Evolutionary conservation across 352 stramenopile species (phyloP), one percentile per base, ranked within the genome.

Genomic region (Pythium sukuiense): DNA sequence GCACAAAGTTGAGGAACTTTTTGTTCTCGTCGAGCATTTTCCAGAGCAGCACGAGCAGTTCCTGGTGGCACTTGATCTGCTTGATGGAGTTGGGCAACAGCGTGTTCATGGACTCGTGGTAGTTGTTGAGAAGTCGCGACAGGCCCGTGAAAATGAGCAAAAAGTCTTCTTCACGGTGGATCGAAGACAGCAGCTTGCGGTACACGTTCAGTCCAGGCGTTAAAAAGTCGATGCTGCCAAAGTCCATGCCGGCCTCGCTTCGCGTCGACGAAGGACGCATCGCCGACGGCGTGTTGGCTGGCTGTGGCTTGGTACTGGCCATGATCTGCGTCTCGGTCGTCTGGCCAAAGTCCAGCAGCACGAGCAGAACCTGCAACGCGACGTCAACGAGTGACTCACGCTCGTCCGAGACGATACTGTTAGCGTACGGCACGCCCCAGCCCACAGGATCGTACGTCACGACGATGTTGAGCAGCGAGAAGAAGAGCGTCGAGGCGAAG

Each of bases 1-100:
- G 77, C 32, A 98, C 87, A 67, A 96, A 98, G 30, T 95, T 76
- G 67, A 98, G 79, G 65, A 99, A 99, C 4, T 89, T 72, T 24
- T 96, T 92, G 84, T 99, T 99, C 70, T 99, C 95, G 68, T 99
- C 96, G 30, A 99, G 79, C 55, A 99, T 78, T 73, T 99, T 99
- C 97, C 97, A 99, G 12, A 99, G 74, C 37, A 99, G 76, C 33
- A 99, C 95, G 6, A 99, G 80, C 30, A 99, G 56, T 72, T 99
- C 97, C 58, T 99, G 97, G 71, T 99, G 94, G 68, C 92, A 99
- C 59, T 98, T 93, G 69, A 99, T 91, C 71, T 98, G 88, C 48
- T 91, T 90, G 52, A 96, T 91, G 37, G 92, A 98, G 61, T 96
- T 94, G 11, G 96, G 96, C 57, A 99, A 74, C 20, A 98, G 88